phyloP scores from a whole-genome alignment of 768 basidiomycete genomes.

The Amanita molliuscula region DNA sequence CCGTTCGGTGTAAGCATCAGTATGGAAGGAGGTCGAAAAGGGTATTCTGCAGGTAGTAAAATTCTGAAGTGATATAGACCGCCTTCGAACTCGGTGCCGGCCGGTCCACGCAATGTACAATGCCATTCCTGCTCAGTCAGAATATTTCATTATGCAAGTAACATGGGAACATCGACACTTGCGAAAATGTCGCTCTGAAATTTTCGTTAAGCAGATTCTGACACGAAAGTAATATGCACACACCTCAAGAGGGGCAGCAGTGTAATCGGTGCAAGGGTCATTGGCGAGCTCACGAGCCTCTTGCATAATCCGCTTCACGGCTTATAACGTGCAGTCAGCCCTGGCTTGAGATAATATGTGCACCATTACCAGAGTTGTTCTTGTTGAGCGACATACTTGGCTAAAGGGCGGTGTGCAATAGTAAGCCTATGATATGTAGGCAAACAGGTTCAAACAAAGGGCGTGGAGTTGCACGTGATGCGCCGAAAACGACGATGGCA shows the following conservation, averaged over 20 bases:
- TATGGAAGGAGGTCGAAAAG: constrained; percentile 91
- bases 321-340: constrained; percentile 24
- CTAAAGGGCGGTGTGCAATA: constrained; percentile 8
- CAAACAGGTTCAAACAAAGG: constrained; percentile 8
- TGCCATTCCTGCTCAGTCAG: constrained; percentile 69
- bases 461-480: constrained; percentile 9
- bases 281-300: constrained; percentile 84
- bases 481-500: constrained; percentile 24
- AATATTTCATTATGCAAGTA: background rate
- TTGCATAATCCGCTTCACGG: constrained; percentile 95
- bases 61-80: constrained; percentile 96
- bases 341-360: background rate
- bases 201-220: background rate
- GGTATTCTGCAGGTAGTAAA: constrained; percentile 86
- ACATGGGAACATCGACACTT: constrained; percentile 15
- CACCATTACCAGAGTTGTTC: constrained; percentile 68
- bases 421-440: constrained; percentile 8
- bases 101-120: constrained; percentile 86
- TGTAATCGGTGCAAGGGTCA: constrained; percentile 81
- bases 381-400: constrained; percentile 48
- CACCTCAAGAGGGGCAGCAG: constrained; percentile 75
- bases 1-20: constrained; percentile 96
- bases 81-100: constrained; percentile 85
- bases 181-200: constrained; percentile 82
- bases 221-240: constrained; percentile 8